Conservation (phyloP, 495 filamentous ascomycete genomes). For the Penicillium argentinense region DNA sequence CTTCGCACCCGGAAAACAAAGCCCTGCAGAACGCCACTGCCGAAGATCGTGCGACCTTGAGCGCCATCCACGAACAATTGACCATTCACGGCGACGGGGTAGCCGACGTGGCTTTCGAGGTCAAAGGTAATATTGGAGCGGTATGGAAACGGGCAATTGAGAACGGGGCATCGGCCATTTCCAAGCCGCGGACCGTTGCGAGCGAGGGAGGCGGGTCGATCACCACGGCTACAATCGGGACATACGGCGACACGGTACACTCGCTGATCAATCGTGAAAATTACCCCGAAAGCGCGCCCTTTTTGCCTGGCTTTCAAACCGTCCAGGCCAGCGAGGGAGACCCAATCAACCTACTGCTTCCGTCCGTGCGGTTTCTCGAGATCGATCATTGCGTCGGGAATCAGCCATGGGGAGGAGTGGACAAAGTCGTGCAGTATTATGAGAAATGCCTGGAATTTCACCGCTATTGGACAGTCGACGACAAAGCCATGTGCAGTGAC, state of each 20-base stretch:
- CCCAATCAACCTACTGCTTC: slow-evolving; percentile 45
- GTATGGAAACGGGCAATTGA: slow-evolving; percentile 65
- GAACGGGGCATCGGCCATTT: slow-evolving; percentile 60
- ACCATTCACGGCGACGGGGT: slow-evolving; percentile 78
- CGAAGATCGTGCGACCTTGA: slow-evolving; percentile 51
- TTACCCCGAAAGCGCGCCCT: slow-evolving; percentile 57
- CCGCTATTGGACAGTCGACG: slow-evolving; percentile 85
- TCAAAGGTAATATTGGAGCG: slow-evolving; percentile 62
- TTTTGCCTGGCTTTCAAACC: slow-evolving; percentile 70
- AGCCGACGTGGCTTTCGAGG: slow-evolving; percentile 79
- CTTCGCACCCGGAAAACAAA: slow-evolving; percentile 26
- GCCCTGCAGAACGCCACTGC: slow-evolving; percentile 5
- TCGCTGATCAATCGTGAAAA: slow-evolving; percentile 64
- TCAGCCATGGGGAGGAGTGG: slow-evolving; percentile 77
- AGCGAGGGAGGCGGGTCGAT: slow-evolving; percentile 52
- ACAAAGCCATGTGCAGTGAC: slow-evolving; percentile 73
- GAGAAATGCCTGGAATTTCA: slow-evolving; percentile 76
- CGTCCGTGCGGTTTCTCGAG: slow-evolving; percentile 57
- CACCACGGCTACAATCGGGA: slow-evolving; percentile 64
- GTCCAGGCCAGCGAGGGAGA: slow-evolving; percentile 31
- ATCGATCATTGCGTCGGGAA: slow-evolving; percentile 90
- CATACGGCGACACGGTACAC: slow-evolving; percentile 83
- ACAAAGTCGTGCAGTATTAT: slow-evolving; percentile 65
- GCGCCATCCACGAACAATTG: slow-evolving; percentile 67
- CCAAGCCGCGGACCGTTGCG: slow-evolving; percentile 44